Base-by-base conservation (phyloP, 2,329 filamentous ascomycete species). In the Gliomastix tumulicola region DNA sequence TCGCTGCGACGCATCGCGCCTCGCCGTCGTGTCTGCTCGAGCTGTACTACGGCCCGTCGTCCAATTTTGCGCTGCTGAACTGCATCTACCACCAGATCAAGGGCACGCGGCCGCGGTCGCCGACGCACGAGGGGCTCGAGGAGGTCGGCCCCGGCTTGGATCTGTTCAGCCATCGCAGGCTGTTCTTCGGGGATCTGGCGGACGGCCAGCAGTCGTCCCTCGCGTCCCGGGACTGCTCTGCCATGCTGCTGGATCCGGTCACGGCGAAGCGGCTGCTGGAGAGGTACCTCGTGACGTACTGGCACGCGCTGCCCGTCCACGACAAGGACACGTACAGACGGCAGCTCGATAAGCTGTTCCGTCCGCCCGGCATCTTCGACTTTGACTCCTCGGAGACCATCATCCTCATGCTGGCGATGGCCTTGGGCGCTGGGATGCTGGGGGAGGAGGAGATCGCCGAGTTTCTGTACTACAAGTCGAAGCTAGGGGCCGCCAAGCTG, bases 31-130 rank as follows among this genome's bases (percentile, higher is more conserved):
- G 62, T 39, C 49, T 57, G 23, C 54, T 67, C 13, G 63, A 68
- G 41, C 50, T 68, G 1, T 68, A 68, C 44, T 68, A 68, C 48
- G 65, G 65, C 0, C 60, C 65, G 1, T 65, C 65, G 0, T 68
- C 65, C 1, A 65, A 68, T 42, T 68, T 68, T 21, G 56, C 64
- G 1, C 54, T 68, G 2, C 59, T 57, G 30, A 47, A 56, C 20
- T 51, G 49, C 2, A 55, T 56, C 18, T 54, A 56, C 22, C 50
- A 56, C 25, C 53, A 56, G 38, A 54, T 56, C 22, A 49, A 54
- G 15, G 53, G 53, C 7, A 55, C 44, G 7, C 37, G 41, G 15
- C 46, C 46, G 3, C 46, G 41, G 5, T 43, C 47, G 7, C 44
- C 45, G 4, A 40, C 47, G 17, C 51, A 44, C 17, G 40, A 48